These are phyloP conservation scores for Cercospora sp. DNA, from an alignment of 2,329 filamentous ascomycete genomes.

Conservation along the genomic window DNA sequence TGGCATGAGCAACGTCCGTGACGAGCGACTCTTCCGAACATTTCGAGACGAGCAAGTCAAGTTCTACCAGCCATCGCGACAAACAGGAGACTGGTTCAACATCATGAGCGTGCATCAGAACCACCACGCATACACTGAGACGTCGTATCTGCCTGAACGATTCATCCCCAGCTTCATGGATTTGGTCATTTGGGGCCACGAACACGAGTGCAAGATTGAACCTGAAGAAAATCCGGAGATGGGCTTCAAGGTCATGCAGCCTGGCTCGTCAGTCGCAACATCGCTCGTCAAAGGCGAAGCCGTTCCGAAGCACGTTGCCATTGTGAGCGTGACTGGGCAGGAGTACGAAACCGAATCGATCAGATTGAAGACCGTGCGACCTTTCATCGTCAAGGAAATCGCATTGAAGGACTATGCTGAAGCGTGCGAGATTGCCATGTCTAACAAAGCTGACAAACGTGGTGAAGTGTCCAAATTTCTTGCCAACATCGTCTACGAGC, in stretches of 20 bases:
- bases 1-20: constrained; percentile 91
- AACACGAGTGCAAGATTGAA: constrained; percentile 93
- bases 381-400: constrained; percentile 85
- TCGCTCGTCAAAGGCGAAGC: constrained; percentile 88
- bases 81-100: constrained; percentile 92
- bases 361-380: constrained; percentile 81
- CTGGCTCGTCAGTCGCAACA: constrained; percentile 92
- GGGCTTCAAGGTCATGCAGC: constrained; percentile 94
- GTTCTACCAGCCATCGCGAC: constrained; percentile 80
- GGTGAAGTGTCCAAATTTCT: constrained; percentile 76
- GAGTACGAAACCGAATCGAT: constrained; percentile 79
- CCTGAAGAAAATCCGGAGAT: constrained; percentile 81
- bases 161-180: constrained; percentile 91
- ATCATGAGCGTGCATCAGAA: constrained; percentile 95
- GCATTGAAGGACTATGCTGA: constrained; percentile 71
- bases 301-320: constrained; percentile 84
- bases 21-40: constrained; percentile 90
- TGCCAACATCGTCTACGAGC: constrained; percentile 74
- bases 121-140: constrained; percentile 86
- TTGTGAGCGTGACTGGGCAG: constrained; percentile 79
- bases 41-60: constrained; percentile 92
- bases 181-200: constrained; percentile 93
- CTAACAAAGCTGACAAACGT: constrained; percentile 61
- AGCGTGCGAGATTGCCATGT: constrained; percentile 75
- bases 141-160: constrained; percentile 90